These are phyloP conservation scores for Cytospora paraplurivora DNA, from an alignment of 2,329 filamentous ascomycete species.

Conservation along the genomic window DNA sequence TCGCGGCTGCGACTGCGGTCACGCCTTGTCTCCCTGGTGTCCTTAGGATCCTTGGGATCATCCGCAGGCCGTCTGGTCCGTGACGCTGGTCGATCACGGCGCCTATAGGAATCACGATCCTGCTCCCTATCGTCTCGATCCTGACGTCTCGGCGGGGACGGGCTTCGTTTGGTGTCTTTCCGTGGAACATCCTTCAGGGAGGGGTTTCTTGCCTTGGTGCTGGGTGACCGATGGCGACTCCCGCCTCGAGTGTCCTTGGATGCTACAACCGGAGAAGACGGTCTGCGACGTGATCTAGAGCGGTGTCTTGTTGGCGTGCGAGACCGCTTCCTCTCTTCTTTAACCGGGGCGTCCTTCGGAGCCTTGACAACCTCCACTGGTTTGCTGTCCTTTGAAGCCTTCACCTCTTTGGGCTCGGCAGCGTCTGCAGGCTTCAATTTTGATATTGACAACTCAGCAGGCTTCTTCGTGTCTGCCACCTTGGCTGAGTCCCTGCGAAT, in stretches of 20 bases:
- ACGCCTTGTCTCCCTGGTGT: conserved; percentile 35
- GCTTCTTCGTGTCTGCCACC: conserved; percentile 45
- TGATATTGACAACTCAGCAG: conserved; percentile 33
- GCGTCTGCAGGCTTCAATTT: conserved; percentile 29
- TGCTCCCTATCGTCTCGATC: conserved; percentile 36
- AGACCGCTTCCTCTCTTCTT: conserved; percentile 27
- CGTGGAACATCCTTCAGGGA: conserved; percentile 19
- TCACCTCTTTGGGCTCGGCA: conserved; percentile 35
- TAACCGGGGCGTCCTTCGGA: conserved; percentile 31
- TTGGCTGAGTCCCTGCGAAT: conserved; percentile 52
- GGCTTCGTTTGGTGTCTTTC: conserved; percentile 15
- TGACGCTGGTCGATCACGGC: conserved; percentile 20
- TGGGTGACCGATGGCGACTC: conserved; percentile 26
- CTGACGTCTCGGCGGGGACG: conserved; percentile 33
- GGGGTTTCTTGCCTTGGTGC: conserved; percentile 16
- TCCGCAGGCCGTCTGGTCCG: conserved; percentile 15
- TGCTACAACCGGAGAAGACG: conserved; percentile 34
- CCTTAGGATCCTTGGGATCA: conserved; percentile 18
- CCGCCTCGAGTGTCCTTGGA: conserved; percentile 36
- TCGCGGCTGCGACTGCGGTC: conserved; percentile 35
- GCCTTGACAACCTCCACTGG: conserved; percentile 31
- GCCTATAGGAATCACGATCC: conserved; percentile 33
- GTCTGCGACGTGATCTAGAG: conserved; percentile 27
- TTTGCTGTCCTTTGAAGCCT: conserved; percentile 33
- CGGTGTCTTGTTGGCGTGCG: conserved; percentile 17